Percentiles rank a stretch among this genome's conserved stretches.
Conservation (phyloP, 352 stramenopile species). For the Pythium insidiosum region DNA sequence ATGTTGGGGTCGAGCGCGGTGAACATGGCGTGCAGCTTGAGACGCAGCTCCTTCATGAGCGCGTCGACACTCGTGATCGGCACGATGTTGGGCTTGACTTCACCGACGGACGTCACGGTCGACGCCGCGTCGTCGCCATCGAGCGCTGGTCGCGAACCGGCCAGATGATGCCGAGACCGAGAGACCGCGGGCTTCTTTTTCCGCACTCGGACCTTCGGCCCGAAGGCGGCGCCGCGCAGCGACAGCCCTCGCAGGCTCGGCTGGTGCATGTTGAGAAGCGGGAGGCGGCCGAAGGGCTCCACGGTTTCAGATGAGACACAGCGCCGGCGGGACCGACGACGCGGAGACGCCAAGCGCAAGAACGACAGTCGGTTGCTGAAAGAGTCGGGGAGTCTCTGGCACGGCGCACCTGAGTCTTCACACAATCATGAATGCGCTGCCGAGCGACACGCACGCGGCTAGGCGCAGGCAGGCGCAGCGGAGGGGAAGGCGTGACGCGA, state of each 20-base stretch:
- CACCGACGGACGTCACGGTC: not conserved
- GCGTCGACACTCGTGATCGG: constrained; percentile 19
- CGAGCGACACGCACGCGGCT: no score
- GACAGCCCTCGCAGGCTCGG: constrained; percentile 7
- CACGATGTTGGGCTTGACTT: constrained; percentile 1
- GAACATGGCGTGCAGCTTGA: constrained; percentile 37
- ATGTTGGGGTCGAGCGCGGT: constrained; percentile 25
- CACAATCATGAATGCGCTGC: no score
- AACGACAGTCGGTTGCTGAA: no score
- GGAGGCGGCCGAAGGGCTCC: constrained; percentile 5
- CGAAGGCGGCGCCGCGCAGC: constrained; percentile 12
- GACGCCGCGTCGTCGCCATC: no score
- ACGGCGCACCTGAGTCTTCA: no score
- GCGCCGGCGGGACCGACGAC: no score
- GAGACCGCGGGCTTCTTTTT: constrained; percentile 7
- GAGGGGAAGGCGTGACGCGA: no score
- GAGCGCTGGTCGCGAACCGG: no score
- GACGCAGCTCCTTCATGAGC: constrained; percentile 46
- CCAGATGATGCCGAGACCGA: no score
- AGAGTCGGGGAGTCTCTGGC: no score
- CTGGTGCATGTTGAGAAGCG: constrained; percentile 11
- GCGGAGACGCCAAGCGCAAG: no score
- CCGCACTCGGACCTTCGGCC: constrained; percentile 10
- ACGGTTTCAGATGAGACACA: constrained; percentile 8
- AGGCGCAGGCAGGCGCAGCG: no score